Percentiles rank a stretch among this genome's conserved stretches.
phyloP scores from a whole-genome alignment of 192 early-diverging fungal species.

The Thamnidium elegans region DNA sequence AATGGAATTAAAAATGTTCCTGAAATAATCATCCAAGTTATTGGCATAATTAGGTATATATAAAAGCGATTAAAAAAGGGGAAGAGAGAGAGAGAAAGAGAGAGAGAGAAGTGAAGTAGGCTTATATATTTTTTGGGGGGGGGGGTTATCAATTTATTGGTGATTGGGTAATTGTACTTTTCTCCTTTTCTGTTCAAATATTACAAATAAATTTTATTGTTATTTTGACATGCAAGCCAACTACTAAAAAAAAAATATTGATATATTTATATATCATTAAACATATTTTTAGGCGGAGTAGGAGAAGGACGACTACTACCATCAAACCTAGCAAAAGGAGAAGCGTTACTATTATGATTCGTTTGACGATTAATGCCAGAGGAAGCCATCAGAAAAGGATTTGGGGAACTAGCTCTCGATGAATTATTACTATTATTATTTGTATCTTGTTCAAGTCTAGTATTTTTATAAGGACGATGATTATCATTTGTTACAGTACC shows the following conservation, averaged over 20 bases:
- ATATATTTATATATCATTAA: conserved; percentile 5
- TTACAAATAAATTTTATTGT: too few species aligned
- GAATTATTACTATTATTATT: not conserved
- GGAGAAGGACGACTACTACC: not conserved
- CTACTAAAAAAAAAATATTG: too few species aligned
- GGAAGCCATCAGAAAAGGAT: conserved; percentile 14
- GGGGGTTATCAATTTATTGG: not conserved
- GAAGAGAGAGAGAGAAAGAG: too few species aligned
- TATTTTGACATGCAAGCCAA: too few species aligned
- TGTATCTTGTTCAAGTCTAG: not conserved
- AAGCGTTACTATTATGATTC: not conserved
- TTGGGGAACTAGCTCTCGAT: conserved; percentile 18
- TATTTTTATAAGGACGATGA: not conserved
- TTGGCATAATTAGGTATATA: too few species aligned
- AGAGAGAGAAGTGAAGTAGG: too few species aligned
- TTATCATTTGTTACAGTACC: not conserved
- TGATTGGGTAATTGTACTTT: too few species aligned
- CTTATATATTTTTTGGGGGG: too few species aligned
- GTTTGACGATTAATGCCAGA: not conserved
- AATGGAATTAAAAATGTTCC: too few species aligned
- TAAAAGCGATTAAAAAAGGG: too few species aligned
- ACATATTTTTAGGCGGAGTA: conserved; percentile 6
- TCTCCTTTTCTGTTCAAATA: too few species aligned
- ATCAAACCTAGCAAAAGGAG: conserved; percentile 23
- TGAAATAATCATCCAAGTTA: too few species aligned